phyloP scores from a whole-genome alignment of 129 eudicot species.

The Pulicaria dysenterica region DNA sequence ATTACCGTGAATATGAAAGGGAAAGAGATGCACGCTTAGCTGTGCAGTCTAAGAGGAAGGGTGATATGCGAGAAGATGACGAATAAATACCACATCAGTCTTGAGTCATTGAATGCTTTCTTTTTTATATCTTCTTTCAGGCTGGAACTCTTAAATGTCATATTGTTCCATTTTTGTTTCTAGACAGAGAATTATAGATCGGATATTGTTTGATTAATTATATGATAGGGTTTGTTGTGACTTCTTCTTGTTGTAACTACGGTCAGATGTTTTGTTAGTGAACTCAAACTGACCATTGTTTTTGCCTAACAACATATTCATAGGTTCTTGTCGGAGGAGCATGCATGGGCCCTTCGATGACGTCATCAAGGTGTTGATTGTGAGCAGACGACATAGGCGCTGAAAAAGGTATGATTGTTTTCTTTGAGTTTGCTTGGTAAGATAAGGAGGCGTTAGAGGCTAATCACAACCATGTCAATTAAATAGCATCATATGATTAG shows the following conservation, averaged over 20 bases:
- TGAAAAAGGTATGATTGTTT: too few relatives aligned
- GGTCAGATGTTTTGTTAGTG: neutral
- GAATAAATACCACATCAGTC: conserved; percentile 18
- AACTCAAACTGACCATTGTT: neutral
- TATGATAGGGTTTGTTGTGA: neutral
- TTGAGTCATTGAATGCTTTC: neutral
- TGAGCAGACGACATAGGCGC: too few relatives aligned
- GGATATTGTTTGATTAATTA: conserved; percentile 23
- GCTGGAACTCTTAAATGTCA: conserved; percentile 10
- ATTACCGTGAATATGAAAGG: conserved; percentile 85
- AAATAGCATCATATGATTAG: too few relatives aligned
- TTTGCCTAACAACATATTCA: too few relatives aligned
- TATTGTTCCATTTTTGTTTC: conserved; percentile 22
- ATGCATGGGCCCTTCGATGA: too few relatives aligned
- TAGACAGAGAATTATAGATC: conserved; percentile 9
- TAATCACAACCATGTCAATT: too few relatives aligned
- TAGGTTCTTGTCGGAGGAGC: too few relatives aligned
- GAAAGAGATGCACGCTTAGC: conserved; percentile 94
- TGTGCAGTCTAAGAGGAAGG: conserved; percentile 77
- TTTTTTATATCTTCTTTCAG: neutral
- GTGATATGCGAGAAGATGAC: conserved; percentile 63
- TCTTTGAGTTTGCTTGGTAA: too few relatives aligned
- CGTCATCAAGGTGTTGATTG: too few relatives aligned
- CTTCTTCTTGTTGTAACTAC: too few relatives aligned
- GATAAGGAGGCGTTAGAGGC: too few relatives aligned